Evolutionary conservation across 139 green algal species (phyloP).

Genomic region (Coelastrella sp.): DNA sequence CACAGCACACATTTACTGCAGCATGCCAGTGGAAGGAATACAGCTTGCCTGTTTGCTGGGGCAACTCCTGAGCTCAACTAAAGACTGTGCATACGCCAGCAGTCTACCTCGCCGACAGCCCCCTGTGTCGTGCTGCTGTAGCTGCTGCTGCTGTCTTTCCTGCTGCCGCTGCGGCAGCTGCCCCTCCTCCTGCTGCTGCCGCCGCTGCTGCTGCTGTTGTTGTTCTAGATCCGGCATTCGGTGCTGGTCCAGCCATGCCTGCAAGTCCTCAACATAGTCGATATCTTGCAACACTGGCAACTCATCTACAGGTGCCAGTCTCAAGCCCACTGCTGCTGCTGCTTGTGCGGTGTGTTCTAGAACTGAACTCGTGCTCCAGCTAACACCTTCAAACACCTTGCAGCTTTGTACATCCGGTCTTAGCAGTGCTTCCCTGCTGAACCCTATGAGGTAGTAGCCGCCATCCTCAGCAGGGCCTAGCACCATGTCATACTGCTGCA

Average conservation of each 20-base stretch:
- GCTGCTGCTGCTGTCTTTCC: constrained; percentile 8
- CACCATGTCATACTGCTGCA: constrained; percentile 58
- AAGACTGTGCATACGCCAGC: background rate
- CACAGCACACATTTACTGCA: too few species aligned
- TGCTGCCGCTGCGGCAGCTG: background rate
- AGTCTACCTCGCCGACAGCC: background rate
- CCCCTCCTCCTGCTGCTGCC: constrained; percentile 11
- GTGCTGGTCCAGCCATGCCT: constrained; percentile 42
- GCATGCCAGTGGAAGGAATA: too few species aligned
- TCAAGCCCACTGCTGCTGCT: constrained; percentile 49
- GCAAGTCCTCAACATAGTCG: constrained; percentile 63
- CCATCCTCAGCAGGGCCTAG: constrained; percentile 77
- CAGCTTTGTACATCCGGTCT: constrained; percentile 4
- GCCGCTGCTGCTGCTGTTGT: background rate
- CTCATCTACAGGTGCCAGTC: constrained; percentile 40
- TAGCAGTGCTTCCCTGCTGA: constrained; percentile 47
- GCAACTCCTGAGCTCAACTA: background rate
- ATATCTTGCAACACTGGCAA: constrained; percentile 66
- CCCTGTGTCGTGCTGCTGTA: background rate
- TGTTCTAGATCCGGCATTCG: background rate
- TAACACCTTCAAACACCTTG: constrained; percentile 58
- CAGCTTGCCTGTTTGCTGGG: too few species aligned
- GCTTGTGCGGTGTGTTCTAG: constrained; percentile 45
- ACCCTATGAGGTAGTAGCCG: constrained; percentile 79
- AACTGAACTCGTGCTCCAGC: constrained; percentile 68